These are phyloP conservation scores for Yamadazyma insecticola DNA, from an alignment of 805 yeast species.

Conservation along the genomic window DNA sequence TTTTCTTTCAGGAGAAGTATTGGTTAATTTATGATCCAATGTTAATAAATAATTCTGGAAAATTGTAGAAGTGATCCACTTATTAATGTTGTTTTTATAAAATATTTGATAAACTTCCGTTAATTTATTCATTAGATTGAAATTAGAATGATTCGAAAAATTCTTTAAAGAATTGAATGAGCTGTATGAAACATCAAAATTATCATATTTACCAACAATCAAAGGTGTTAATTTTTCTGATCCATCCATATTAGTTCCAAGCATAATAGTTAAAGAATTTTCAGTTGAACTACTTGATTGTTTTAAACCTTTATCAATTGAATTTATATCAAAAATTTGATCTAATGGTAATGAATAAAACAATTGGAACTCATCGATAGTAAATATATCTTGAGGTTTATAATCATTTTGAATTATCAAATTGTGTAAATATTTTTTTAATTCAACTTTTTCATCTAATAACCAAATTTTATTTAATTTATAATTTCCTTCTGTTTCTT, in stretches of 20 bases:
- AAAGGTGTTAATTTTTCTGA: slow-evolving; percentile 58
- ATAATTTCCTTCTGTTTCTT: slow-evolving; percentile 32
- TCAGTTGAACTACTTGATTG: slow-evolving; percentile 35
- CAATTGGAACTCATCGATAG: slow-evolving; percentile 56
- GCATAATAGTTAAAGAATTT: slow-evolving; percentile 49
- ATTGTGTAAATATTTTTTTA: slow-evolving; percentile 39
- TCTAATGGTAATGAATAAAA: slow-evolving; percentile 60
- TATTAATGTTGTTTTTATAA: slow-evolving; percentile 56
- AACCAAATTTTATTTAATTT: slow-evolving; percentile 52
- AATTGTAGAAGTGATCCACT: slow-evolving; percentile 59
- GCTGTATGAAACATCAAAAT: slow-evolving; percentile 28
- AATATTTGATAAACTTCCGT: slow-evolving; percentile 48
- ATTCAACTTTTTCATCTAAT: slow-evolving; percentile 49
- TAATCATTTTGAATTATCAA: slow-evolving; percentile 30
- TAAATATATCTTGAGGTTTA: slow-evolving; percentile 49
- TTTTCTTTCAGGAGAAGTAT: slow-evolving; percentile 38
- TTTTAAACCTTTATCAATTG: slow-evolving; percentile 39
- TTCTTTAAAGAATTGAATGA: slow-evolving; percentile 8
- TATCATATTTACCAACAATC: slow-evolving; percentile 55
- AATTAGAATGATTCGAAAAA: slow-evolving; percentile 4
- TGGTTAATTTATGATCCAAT: slow-evolving; percentile 53
- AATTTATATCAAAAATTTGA: slow-evolving; percentile 45
- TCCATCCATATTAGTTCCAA: slow-evolving; percentile 61
- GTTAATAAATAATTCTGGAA: slow-evolving; percentile 60
- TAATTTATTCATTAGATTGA: slow-evolving; percentile 33